Conservation (phyloP, 1,284 basidiomycete species). For the Trametes pubescens region DNA sequence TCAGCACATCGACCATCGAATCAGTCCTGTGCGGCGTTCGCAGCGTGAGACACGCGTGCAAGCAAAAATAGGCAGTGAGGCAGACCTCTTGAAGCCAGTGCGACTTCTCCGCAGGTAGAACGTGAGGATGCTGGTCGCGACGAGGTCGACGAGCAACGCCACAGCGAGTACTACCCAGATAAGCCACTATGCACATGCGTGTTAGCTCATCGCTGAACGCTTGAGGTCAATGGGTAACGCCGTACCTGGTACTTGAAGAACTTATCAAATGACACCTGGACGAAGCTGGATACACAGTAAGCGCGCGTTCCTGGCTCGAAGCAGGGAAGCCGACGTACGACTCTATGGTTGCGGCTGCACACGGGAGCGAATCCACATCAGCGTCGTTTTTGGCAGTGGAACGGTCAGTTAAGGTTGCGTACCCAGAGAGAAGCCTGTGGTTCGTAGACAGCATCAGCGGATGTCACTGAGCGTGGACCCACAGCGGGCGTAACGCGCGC, state of each 20-base stretch:
- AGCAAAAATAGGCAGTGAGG: too few relatives aligned
- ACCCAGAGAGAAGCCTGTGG: slow-evolving; percentile 12
- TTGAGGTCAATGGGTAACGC: neutral
- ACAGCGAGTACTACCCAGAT: slow-evolving; percentile 15
- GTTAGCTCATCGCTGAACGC: neutral
- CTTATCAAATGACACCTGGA: slow-evolving; percentile 12
- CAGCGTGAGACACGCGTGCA: neutral
- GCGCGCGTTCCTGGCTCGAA: neutral
- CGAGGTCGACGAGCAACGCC: slow-evolving; percentile 12
- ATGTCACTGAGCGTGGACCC: neutral
- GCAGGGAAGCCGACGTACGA: slow-evolving; percentile 5
- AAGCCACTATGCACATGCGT: slow-evolving; percentile 2
- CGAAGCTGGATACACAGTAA: neutral
- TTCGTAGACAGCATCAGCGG: neutral
- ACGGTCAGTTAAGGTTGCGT: neutral
- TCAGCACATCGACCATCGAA: slow-evolving; percentile 16
- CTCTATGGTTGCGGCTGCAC: slow-evolving; percentile 14
- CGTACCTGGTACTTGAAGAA: slow-evolving; percentile 13
- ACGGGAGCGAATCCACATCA: neutral
- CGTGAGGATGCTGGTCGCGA: slow-evolving; percentile 14
- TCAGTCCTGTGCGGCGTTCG: slow-evolving; percentile 6
- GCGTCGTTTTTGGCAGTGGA: neutral
- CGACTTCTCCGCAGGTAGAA: slow-evolving; percentile 21
- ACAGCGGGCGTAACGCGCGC: neutral
- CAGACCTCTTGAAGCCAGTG: slow-evolving; percentile 20